Evolutionary conservation across 2,329 filamentous ascomycete genomes (phyloP).

Genomic region (Pestalotiopsis sp.): DNA sequence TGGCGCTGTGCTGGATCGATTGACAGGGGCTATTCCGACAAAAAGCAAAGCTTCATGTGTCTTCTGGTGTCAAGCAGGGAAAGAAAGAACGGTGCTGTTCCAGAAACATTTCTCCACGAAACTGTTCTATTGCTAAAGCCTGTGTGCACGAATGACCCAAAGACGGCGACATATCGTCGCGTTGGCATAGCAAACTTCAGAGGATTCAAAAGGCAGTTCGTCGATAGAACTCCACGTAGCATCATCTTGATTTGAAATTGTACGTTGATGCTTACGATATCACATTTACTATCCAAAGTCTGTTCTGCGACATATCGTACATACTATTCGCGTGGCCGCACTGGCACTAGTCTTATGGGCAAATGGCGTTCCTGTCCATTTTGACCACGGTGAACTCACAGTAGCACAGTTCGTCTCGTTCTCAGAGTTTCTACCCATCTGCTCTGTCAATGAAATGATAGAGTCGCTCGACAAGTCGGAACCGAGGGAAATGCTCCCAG

Average conservation of each 20-base stretch:
- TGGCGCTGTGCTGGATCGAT: not conserved
- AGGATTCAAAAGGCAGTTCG: not conserved
- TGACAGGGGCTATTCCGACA: not conserved
- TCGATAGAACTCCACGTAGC: not conserved
- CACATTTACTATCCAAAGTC: too few species aligned
- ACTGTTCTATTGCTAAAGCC: not conserved
- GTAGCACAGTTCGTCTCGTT: too few species aligned
- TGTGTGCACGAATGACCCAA: not conserved
- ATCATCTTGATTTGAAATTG: not conserved
- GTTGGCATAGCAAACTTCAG: not conserved
- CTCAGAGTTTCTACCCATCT: too few species aligned
- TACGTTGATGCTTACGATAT: too few species aligned
- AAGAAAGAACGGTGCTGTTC: not conserved
- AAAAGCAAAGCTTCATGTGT: not conserved
- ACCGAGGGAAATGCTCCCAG: too few species aligned
- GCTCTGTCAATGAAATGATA: too few species aligned
- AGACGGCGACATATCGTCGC: not conserved
- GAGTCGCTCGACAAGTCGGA: too few species aligned
- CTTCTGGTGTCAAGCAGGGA: not conserved
- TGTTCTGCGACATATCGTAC: too few species aligned
- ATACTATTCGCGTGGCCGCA: too few species aligned
- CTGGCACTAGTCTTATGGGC: too few species aligned
- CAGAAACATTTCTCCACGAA: not conserved
- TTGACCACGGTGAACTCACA: too few species aligned
- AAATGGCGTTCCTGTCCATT: too few species aligned